These are phyloP conservation scores for Panicum miliaceum DNA, from an alignment of 176 grass and related monocot genomes.

Conservation along the genomic window DNA sequence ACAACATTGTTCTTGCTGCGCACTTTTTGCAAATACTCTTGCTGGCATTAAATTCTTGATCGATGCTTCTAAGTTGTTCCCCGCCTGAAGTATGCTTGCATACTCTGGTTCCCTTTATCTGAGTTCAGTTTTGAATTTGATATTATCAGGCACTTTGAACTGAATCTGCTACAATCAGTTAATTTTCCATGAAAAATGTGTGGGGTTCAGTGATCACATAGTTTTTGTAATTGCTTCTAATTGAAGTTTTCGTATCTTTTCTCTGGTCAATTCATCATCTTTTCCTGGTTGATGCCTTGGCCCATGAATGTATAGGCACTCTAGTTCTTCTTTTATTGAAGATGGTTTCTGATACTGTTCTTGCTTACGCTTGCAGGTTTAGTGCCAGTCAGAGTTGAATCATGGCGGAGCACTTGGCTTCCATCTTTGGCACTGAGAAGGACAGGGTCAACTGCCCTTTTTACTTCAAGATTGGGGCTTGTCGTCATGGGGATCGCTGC, in stretches of 20 bases:
- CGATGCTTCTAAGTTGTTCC: too few species aligned
- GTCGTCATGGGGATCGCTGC: background rate
- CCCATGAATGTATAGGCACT: background rate
- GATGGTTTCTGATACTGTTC: background rate
- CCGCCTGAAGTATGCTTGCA: background rate
- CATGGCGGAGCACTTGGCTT: constrained; percentile 3
- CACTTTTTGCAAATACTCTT: too few species aligned
- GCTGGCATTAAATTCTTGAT: too few species aligned
- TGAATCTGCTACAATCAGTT: background rate
- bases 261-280: background rate
- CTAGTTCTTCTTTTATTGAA: background rate
- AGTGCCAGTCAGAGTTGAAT: background rate
- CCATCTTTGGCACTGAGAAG: constrained; percentile 6
- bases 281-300: background rate
- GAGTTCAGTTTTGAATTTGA: background rate
- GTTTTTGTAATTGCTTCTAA: background rate
- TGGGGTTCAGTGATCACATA: background rate
- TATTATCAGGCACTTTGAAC: background rate
- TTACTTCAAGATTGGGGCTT: constrained; percentile 4
- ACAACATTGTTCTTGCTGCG: background rate
- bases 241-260: background rate
- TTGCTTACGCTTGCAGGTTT: constrained; percentile 23
- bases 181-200: background rate
- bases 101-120: background rate
- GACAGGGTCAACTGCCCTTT: constrained; percentile 10